phyloP scores from a whole-genome alignment of 192 early-diverging fungal genomes.

The Phycomyces blakesleeanus region DNA sequence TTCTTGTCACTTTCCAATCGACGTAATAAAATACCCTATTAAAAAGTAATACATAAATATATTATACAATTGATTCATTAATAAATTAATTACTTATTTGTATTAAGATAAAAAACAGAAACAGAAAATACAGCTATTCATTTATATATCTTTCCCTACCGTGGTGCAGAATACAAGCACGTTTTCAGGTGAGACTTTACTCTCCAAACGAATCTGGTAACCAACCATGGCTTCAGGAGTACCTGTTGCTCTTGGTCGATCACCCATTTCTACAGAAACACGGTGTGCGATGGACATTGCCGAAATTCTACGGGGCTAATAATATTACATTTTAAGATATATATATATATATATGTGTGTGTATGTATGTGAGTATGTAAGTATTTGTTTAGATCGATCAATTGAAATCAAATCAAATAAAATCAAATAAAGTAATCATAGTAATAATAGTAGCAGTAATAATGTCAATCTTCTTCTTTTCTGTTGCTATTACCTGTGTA shows the following conservation, averaged over 20 bases:
- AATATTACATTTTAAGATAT: background rate
- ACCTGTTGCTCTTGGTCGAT: conserved; percentile 45
- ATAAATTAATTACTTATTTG: too few species aligned
- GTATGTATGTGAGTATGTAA: too few species aligned
- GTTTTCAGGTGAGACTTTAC: conserved; percentile 46
- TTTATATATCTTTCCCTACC: too few species aligned
- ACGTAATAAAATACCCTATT: conserved; percentile 66
- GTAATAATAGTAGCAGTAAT: too few species aligned
- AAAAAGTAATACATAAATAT: background rate
- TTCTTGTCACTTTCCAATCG: conserved; percentile 58
- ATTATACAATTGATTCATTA: too few species aligned
- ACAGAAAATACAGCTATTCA: too few species aligned
- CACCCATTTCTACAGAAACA: conserved; percentile 72
- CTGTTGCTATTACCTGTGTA: conserved; percentile 66
- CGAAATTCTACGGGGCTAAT: conserved; percentile 71
- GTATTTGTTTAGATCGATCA: too few species aligned
- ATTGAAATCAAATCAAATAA: too few species aligned
- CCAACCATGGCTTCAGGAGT: conserved; percentile 59
- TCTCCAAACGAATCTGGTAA: conserved; percentile 72
- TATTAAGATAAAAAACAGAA: too few species aligned
- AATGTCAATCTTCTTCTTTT: too few species aligned
- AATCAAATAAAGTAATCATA: too few species aligned
- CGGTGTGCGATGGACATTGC: conserved; percentile 77
- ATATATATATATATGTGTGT: too few species aligned
- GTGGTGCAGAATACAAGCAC: conserved; percentile 72